Conservation (phyloP, 257 asterid genomes). For the Pogostemon cablin region DNA sequence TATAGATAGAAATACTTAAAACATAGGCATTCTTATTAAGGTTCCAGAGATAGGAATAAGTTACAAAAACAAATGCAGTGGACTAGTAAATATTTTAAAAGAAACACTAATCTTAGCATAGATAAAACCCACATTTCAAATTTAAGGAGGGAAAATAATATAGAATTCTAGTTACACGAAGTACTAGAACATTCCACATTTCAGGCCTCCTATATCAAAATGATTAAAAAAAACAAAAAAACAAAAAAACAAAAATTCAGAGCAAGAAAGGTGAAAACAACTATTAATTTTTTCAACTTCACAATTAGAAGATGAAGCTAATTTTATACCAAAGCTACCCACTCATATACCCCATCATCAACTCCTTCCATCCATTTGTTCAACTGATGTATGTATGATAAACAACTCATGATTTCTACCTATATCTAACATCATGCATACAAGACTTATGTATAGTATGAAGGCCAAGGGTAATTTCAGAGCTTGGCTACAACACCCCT, state of each 20-base stretch:
- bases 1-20: neutral
- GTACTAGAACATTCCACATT: slow-evolving; percentile 28
- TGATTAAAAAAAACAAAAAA: too few relatives aligned
- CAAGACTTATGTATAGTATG: too few relatives aligned
- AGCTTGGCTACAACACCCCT: too few relatives aligned
- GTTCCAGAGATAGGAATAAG: slow-evolving; percentile 14
- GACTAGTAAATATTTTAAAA: neutral
- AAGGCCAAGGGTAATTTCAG: too few relatives aligned
- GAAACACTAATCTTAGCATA: slow-evolving; percentile 17
- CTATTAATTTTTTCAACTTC: neutral
- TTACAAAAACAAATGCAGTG: neutral
- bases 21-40: slow-evolving; percentile 15
- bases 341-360: too few relatives aligned
- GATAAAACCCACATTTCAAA: slow-evolving; percentile 21
- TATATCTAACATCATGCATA: too few relatives aligned
- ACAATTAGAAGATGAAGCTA: too few relatives aligned
- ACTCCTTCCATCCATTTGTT: too few relatives aligned
- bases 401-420: too few relatives aligned
- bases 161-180: neutral
- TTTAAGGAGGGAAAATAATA: neutral
- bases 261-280: neutral
- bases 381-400: too few relatives aligned
- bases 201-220: slow-evolving; percentile 12
- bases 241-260: slow-evolving; percentile 3
- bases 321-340: too few relatives aligned